Base-by-base conservation (phyloP, 2,329 filamentous ascomycete species). In the Tothia fuscella region DNA sequence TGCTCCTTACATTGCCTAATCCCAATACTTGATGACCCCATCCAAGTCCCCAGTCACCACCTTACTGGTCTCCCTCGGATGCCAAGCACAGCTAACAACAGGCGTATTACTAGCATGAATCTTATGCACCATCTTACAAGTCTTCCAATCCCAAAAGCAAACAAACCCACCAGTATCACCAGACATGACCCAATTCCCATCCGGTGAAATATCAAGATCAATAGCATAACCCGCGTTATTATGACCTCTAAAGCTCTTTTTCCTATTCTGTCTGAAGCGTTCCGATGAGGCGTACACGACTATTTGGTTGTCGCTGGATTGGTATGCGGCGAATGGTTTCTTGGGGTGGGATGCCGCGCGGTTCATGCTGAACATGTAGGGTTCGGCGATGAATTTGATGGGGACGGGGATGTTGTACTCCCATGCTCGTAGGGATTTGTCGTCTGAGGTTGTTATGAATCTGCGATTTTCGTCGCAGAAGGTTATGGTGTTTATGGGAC, bases 121-220 rank as follows among this genome's bases (percentile, higher is more conserved):
- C 71, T 96, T 96, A 65, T 94, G 86, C 64, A 86, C 94, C 87
- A 98, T 89, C 66, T 95, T 96, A 61, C 89, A 93, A 29, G 87
- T 95, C 74, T 98, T 98, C 85, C 88, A 98, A 63, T 96, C 91
- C 86, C 88, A 98, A 65, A 96, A 95, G 63, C 84, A 93, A 36
- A 94, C 78, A 54, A 76, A 95, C 26, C 93, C 91, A 13, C 76
- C 86, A 39, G 78, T 84, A 60, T 98, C 91, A 47, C 91, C 91
- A 14, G 76, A 83, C 16, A 78, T 81, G 42, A 98, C 69, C 59
- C 95, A 93, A 56, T 93, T 86, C 0, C 91, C 91, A 58, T 96
- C 91, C 1, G 88, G 85, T 53, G 79, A 86, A 56, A 93, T 82
- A 40, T 82, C 79, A 38, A 98, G 72, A 54, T 94, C 91, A 48